These are phyloP conservation scores for Eucalyptus camaldulensis DNA, from an alignment of 345 rosid species.

Conservation along the genomic window DNA sequence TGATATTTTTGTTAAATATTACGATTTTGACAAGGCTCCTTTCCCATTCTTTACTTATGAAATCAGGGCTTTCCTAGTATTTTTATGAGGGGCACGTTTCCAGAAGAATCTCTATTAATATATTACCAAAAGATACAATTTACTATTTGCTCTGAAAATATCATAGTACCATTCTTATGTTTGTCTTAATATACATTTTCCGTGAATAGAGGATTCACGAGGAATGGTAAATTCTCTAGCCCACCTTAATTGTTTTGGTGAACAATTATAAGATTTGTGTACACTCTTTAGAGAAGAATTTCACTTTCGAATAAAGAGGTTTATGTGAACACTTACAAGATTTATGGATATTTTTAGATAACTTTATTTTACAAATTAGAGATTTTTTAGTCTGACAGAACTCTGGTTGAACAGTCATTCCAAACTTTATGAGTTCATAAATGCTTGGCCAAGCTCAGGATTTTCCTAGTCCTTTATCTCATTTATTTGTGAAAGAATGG, in stretches of 20 bases:
- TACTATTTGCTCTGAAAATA: background rate
- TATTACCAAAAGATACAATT: background rate
- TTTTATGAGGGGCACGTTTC: background rate
- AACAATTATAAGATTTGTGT: background rate
- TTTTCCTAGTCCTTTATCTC: background rate
- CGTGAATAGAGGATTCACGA: background rate
- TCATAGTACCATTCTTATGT: background rate
- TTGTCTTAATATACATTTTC: background rate
- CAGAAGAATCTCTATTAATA: background rate
- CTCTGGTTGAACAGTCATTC: background rate
- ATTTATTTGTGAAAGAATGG: background rate
- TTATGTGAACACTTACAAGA: background rate
- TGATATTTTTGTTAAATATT: background rate
- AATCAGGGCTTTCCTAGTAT: background rate
- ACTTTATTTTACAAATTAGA: background rate
- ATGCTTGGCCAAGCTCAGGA: background rate
- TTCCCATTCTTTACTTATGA: background rate
- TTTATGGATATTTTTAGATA: background rate
- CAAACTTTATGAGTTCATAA: background rate
- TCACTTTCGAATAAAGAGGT: background rate
- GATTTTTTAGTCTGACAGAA: background rate
- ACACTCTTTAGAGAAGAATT: background rate
- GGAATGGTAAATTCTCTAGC: background rate
- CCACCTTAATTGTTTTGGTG: background rate
- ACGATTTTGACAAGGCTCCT: background rate